These are phyloP conservation scores for Dryas integrifolia DNA, from an alignment of 331 rosid species.

Conservation along the genomic window DNA sequence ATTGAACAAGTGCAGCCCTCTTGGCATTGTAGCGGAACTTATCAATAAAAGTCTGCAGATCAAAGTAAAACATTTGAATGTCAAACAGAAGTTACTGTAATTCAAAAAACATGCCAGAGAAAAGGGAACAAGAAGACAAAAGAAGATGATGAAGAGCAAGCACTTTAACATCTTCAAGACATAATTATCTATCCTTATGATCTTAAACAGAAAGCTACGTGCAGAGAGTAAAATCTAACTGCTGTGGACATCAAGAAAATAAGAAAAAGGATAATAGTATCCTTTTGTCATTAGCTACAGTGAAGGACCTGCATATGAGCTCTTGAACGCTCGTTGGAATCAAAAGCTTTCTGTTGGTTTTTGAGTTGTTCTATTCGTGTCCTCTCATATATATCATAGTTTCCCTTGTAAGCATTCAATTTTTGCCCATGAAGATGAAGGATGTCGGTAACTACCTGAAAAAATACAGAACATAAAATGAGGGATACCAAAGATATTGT, in stretches of 20 bases:
- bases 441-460: conserved; percentile 89
- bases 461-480: conserved; percentile 21
- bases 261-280: background rate
- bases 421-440: conserved; percentile 88
- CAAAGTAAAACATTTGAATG: conserved; percentile 28
- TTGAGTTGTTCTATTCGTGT: conserved; percentile 83
- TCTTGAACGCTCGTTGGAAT: conserved; percentile 85
- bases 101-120: background rate
- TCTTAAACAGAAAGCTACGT: background rate
- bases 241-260: background rate
- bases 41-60: conserved; percentile 81
- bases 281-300: background rate
- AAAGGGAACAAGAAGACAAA: background rate
- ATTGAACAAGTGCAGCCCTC: conserved; percentile 98
- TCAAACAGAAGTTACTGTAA: conserved; percentile 26
- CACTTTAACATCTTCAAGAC: background rate
- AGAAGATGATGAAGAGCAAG: background rate
- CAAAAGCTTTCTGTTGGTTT: conserved; percentile 88
- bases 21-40: conserved; percentile 97
- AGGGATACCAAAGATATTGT: background rate
- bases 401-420: conserved; percentile 63
- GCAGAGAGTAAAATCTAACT: background rate
- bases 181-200: background rate
- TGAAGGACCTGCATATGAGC: conserved; percentile 86
- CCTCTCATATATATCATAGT: conserved; percentile 92